phyloP scores from a whole-genome alignment of 257 asterid genomes.

The Pogostemon cablin region DNA sequence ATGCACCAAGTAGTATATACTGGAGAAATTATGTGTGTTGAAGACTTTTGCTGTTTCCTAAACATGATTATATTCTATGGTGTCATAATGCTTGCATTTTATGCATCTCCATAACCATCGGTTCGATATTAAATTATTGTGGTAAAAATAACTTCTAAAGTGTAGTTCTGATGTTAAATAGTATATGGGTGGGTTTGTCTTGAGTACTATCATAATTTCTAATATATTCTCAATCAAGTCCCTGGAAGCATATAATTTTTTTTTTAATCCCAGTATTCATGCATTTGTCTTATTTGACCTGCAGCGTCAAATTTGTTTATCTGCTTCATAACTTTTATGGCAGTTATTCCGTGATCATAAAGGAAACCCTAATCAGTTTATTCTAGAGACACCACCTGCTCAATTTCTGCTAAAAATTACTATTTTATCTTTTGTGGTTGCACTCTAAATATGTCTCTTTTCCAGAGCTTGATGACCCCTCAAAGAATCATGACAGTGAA shows the following conservation, averaged over 20 bases:
- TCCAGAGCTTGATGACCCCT: constrained; percentile 78
- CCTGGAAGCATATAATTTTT: neutral
- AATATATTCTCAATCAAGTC: constrained; percentile 5
- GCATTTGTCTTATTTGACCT: neutral
- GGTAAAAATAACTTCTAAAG: neutral
- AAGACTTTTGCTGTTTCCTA: neutral
- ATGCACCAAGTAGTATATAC: neutral
- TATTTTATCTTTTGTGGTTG: neutral
- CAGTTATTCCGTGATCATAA: neutral
- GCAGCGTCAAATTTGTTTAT: neutral
- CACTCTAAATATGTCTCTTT: neutral
- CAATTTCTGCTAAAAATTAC: neutral
- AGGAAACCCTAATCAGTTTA: neutral
- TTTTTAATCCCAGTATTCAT: neutral
- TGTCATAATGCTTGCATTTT: neutral
- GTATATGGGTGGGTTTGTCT: neutral
- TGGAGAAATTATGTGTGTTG: neutral
- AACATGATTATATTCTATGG: neutral
- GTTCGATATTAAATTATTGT: neutral
- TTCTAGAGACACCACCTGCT: neutral
- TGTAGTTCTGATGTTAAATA: neutral
- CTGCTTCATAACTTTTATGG: neutral
- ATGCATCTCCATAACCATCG: neutral
- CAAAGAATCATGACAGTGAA: constrained; percentile 62
- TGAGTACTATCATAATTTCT: neutral